These are phyloP conservation scores for Alternaria panax DNA, from an alignment of 2,329 filamentous ascomycete genomes.

Conservation along the genomic window DNA sequence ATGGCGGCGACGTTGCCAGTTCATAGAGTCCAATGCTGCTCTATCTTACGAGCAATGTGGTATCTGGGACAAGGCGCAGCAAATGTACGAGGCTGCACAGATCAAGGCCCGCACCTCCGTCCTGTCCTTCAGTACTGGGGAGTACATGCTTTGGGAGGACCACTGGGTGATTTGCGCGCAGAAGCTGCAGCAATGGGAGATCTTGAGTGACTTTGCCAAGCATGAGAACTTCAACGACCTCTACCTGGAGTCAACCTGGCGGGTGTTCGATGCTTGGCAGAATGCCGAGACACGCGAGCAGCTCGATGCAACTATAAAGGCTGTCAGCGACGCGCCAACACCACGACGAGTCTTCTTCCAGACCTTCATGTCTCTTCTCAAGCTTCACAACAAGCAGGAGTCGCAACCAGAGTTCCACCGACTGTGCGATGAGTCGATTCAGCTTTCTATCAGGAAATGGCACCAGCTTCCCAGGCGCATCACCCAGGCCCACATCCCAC, in stretches of 20 bases:
- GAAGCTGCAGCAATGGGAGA: conserved; percentile 99
- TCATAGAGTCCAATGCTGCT: conserved; percentile 96
- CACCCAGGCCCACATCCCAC: conserved; percentile 92
- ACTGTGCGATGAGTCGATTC: conserved; percentile 94
- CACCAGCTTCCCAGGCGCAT: conserved; percentile 94
- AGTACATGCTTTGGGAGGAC: conserved; percentile 99
- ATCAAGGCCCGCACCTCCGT: conserved; percentile 96
- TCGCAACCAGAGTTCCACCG: conserved; percentile 80
- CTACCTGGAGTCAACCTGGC: conserved; percentile 93
- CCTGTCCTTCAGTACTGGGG: conserved; percentile 93
- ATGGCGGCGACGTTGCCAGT: conserved; percentile 93
- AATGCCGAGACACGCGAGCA: conserved; percentile 85
- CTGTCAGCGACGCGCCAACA: conserved; percentile 95
- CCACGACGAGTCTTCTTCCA: conserved; percentile 96
- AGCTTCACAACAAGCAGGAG: conserved; percentile 90
- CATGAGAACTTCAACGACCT: conserved; percentile 99
- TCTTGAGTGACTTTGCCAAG: conserved; percentile 95
- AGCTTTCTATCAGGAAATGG: conserved; percentile 97
- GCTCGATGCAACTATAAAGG: conserved; percentile 92
- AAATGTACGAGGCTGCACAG: conserved; percentile 94
- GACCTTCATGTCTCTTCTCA: conserved; percentile 95
- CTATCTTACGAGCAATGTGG: conserved; percentile 98
- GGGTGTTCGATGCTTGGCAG: conserved; percentile 94
- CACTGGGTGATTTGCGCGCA: conserved; percentile 98
- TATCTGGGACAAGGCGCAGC: conserved; percentile 99